These are phyloP conservation scores for Holtermannia corniformis DNA, from an alignment of 768 basidiomycete genomes.

Conservation along the genomic window DNA sequence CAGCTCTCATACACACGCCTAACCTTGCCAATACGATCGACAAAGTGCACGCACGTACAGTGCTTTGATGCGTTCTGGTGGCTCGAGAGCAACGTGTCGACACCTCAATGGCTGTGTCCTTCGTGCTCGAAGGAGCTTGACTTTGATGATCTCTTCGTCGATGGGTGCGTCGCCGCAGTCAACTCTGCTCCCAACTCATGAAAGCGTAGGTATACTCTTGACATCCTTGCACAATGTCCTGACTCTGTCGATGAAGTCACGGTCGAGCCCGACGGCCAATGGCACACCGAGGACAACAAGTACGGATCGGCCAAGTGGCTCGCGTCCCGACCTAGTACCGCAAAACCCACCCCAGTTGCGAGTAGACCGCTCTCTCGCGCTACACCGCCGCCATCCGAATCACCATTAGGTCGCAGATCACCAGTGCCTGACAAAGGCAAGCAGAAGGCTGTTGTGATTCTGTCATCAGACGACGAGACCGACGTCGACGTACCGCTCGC, in stretches of 20 bases:
- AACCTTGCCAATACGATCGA: conserved; percentile 71
- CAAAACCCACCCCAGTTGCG: background rate
- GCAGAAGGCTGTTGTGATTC: conserved; percentile 22
- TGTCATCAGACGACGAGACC: conserved; percentile 23
- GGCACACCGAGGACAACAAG: conserved; percentile 86
- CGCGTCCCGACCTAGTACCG: background rate
- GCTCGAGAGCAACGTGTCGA: conserved; percentile 92
- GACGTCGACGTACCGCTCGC: conserved; percentile 2
- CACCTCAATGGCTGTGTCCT: conserved; percentile 91
- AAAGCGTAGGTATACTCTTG: conserved; percentile 65
- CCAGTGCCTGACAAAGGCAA: conserved; percentile 16
- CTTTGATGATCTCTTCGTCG: conserved; percentile 73
- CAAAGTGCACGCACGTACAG: conserved; percentile 76
- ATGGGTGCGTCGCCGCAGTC: conserved; percentile 58
- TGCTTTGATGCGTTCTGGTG: conserved; percentile 94
- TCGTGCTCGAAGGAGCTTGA: conserved; percentile 75
- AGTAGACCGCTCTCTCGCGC: background rate
- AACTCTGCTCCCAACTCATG: background rate
- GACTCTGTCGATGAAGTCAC: conserved; percentile 83
- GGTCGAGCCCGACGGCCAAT: conserved; percentile 87
- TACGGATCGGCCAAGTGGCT: conserved; percentile 68
- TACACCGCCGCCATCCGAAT: background rate
- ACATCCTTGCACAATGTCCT: conserved; percentile 66
- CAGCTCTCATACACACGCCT: conserved; percentile 82
- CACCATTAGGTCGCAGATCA: background rate